phyloP scores from a whole-genome alignment of 116 monocot species.

The Phalaenopsis hybrid region DNA sequence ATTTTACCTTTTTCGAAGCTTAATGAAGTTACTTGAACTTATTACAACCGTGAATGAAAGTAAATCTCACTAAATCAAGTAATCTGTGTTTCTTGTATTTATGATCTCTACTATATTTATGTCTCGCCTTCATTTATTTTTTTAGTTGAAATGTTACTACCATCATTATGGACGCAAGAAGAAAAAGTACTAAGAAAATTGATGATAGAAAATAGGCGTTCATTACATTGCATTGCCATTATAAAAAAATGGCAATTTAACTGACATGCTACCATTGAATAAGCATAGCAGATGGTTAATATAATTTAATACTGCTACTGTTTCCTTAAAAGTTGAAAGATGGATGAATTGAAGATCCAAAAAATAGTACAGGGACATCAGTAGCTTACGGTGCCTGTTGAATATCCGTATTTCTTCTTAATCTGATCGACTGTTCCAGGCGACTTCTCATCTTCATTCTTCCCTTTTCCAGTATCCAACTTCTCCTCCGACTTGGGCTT shows the following conservation, averaged over 20 bases:
- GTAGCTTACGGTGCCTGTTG: slow-evolving; percentile 36
- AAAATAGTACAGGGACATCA: neutral
- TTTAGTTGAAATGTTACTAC: neutral
- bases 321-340: neutral
- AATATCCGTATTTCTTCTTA: slow-evolving; percentile 82
- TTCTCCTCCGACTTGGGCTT: slow-evolving; percentile 54
- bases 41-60: neutral
- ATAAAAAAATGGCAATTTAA: neutral
- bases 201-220: neutral
- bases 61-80: neutral
- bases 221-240: neutral
- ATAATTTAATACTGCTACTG: neutral
- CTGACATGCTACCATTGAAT: neutral
- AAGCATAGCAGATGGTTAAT: neutral
- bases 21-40: neutral
- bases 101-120: neutral
- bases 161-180: neutral
- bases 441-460: slow-evolving; percentile 30
- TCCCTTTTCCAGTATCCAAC: slow-evolving; percentile 16
- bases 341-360: neutral
- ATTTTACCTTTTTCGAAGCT: neutral
- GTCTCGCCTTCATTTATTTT: neutral
- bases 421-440: slow-evolving; percentile 52
- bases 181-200: neutral
- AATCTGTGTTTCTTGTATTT: neutral